Base-by-base conservation (phyloP, 305 asterid genomes). In the Solanum hybrid region DNA sequence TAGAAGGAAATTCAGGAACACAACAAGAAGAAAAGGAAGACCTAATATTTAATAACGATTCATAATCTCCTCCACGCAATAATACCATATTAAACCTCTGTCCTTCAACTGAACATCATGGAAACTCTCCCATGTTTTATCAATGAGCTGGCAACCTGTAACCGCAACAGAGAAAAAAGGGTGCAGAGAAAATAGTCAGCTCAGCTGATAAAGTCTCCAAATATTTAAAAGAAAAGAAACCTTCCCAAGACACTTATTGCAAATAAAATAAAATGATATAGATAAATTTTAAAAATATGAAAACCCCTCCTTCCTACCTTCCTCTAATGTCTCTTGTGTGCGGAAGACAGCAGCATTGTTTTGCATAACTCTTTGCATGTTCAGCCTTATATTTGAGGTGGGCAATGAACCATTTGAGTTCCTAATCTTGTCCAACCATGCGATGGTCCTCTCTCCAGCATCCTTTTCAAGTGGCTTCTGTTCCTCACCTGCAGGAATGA, bases 311-410 rank as follows among this genome's bases (percentile, higher is more conserved):
- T 10, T 72, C 87, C 65, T 92, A 96, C 99, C 99, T 97, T 97
- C 99, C 93, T 94, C 99, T 89, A 97, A 92, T 32, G 99, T 97
- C 51, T 97, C 99, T 91, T 97, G 99, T 32, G 99, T 97, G 76
- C 99, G 97, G 90, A 97, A 97, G 80, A 97, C 99, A 89, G 99
- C 99, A 89, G 99, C 99, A 94, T 97, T 97, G 92, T 90, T 97
- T 93, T 97, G 99, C 99, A 97, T 97, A 80, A 95, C 87, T 87
- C 98, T 94, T 90, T 97, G 99, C 99, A 97, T 97, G 90, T 97
- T 95, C 95, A 97, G 90, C 86, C 99, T 94, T 87, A 97, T 95
- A 45, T 97, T 93, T 88, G 99, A 96, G 87, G 99, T 97, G 80
- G 99, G 98, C 91, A 93, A 92, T 88, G 98, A 95, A 89, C 99